Base-by-base conservation (phyloP, 2,329 filamentous ascomycete species). In the Bipolaris cookei region DNA sequence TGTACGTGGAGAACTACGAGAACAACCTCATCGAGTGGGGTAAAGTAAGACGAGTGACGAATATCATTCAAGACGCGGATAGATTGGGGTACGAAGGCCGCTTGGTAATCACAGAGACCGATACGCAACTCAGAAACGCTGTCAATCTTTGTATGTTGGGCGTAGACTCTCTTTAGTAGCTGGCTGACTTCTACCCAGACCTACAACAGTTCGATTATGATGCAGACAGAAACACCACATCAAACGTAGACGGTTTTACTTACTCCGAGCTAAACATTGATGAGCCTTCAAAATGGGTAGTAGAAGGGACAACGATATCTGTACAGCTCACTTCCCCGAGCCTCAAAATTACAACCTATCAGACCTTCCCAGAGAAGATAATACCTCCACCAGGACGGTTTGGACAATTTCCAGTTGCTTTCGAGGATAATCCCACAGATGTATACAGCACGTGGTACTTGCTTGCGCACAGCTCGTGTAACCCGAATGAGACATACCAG, bases 401-500 rank as follows among this genome's bases (percentile, higher is more conserved):
- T 10, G 18, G 18, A 18, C 45, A 48, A 25, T 25, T 38, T 14
- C 39, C 51, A 3, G 51, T 43, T 28, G 56, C 48, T 8, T 67
- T 63, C 11, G 49, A 61, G 1, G 39, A 58, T 25, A 42, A 51
- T 1, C 61, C 57, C n/a, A 59, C 60, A 10, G 39, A 54, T 14
- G 18, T 61, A 1, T 72, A 67, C 59, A 60, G 52, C 18, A 56
- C 53, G 2, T 20, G 42, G 2, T 73, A 69, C 25, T 37, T 73
- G 11, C 58, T 62, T 35, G 44, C 53, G 2, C 62, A 72, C 45
- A 66, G 69, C 21, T 69, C 69, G 3, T 74, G 71, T 50, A 68
- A 72, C 35, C 69, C 71, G 6, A 66, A 57, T 41, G 70, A 73
- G 20, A 72, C 65, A 7, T 74, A 74, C 45, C 70, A 73, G 46